Evolutionary conservation across 1,284 basidiomycete genomes (phyloP).

Genomic region (Ceratobasidium sp.): DNA sequence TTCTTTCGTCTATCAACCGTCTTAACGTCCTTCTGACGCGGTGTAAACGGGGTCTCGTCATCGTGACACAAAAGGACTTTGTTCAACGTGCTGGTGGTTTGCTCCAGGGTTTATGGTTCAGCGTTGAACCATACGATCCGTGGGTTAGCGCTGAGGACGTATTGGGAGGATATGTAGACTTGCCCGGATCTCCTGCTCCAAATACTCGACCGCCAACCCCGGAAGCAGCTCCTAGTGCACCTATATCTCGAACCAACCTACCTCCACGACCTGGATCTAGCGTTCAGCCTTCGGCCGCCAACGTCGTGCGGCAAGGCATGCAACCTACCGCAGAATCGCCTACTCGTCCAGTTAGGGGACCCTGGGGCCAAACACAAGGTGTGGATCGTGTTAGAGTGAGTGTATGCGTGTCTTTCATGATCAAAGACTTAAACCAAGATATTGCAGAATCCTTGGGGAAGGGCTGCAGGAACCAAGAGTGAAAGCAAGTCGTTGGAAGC

Average conservation of each 20-base stretch:
- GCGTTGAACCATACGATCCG: background rate
- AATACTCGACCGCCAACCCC: background rate
- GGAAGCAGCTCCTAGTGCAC: background rate
- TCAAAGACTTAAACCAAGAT: background rate
- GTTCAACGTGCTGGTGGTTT: constrained; percentile 50
- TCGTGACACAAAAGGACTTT: constrained; percentile 67
- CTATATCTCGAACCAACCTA: background rate
- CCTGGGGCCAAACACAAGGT: background rate
- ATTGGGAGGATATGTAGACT: background rate
- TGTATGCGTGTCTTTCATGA: background rate
- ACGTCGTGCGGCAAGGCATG: background rate
- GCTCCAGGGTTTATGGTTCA: constrained; percentile 15
- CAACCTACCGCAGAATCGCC: background rate
- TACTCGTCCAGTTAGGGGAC: background rate
- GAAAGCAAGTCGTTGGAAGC: background rate
- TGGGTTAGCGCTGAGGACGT: constrained; percentile 25
- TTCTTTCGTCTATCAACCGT: constrained; percentile 65
- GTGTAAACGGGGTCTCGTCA: constrained; percentile 72
- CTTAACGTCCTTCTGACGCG: constrained; percentile 75
- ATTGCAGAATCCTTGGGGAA: background rate
- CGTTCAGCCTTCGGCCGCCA: background rate
- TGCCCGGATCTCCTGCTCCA: constrained; percentile 16
- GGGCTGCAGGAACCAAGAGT: background rate
- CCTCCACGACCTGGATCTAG: constrained; percentile 1
- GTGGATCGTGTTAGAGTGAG: constrained; percentile 4